Percentiles rank a stretch among this genome's conserved stretches.
These are phyloP conservation scores for Colletotrichum liriopes DNA, from an alignment of 2,329 filamentous ascomycete species.

Conservation along the genomic window DNA sequence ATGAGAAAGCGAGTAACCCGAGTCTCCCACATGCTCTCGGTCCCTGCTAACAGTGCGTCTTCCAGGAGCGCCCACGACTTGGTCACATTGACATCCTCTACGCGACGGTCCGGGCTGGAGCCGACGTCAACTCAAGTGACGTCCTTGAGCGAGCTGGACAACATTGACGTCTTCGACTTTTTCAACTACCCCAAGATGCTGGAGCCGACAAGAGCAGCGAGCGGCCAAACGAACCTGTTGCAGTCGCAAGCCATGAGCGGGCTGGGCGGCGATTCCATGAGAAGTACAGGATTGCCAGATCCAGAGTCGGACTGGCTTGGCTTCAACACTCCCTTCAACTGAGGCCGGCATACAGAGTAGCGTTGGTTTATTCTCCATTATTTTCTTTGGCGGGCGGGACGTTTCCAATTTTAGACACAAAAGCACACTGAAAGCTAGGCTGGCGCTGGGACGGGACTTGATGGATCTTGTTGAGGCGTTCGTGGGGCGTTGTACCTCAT, in stretches of 20 bases:
- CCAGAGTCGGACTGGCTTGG: conserved; percentile 53
- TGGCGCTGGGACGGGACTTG: conserved; percentile 26
- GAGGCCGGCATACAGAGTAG: neutral
- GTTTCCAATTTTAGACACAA: conserved; percentile 4
- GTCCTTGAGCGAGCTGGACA: conserved; percentile 59
- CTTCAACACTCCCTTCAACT: conserved; percentile 41
- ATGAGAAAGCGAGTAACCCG: conserved; percentile 58
- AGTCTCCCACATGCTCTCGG: neutral
- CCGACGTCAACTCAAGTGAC: conserved; percentile 57
- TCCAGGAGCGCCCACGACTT: conserved; percentile 58
- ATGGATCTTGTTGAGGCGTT: conserved; percentile 32
- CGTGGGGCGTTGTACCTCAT: conserved; percentile 29
- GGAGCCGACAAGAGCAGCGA: conserved; percentile 40
- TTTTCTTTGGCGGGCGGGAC: neutral
- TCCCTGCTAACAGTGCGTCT: conserved; percentile 25
- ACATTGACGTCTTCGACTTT: conserved; percentile 62
- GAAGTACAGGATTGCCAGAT: conserved; percentile 48
- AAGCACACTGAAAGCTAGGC: conserved; percentile 1
- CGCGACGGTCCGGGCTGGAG: conserved; percentile 56
- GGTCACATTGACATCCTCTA: conserved; percentile 54
- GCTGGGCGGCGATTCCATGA: conserved; percentile 44
- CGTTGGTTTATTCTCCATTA: neutral
- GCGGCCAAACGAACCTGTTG: conserved; percentile 47
- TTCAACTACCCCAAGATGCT: conserved; percentile 59
- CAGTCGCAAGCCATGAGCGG: conserved; percentile 47